Base-by-base conservation (phyloP, 805 yeast genomes). In the Yarrowia deformans region DNA sequence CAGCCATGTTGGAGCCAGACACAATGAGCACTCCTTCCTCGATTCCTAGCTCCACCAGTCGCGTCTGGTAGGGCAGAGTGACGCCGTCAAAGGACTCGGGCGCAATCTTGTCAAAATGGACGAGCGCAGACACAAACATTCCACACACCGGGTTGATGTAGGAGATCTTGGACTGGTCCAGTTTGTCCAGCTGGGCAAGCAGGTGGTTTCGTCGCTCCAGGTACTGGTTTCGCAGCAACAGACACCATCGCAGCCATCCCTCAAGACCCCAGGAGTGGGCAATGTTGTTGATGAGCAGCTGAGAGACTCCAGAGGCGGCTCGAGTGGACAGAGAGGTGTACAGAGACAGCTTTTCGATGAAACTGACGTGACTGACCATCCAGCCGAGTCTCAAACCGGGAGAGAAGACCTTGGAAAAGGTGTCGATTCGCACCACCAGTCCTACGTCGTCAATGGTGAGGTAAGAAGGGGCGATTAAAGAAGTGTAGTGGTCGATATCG, bases 361-460 rank as follows among this genome's bases (percentile, higher is more conserved):
- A 81, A 1, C 72, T 72, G 32, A 82, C 81, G 77, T 90, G 91
- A 34, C 87, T 91, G 12, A 88, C 86, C 70, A 90, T 81, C 87
- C 91, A 88, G 13, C 95, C 93, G 56, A 88, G 77, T 75, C 96
- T 83, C 42, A 86, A 77, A 67, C 96, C 97, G 2, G 96, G 96
- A 16, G 91, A 92, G 69, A 90, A 79, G 64, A 88, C 88, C 78
- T 90, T 90, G 50, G 94, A 90, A 75, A 90, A 88, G 6, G 94
- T 88, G 73, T 90, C 96, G 70, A 90, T 82, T 72, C 96, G 82
- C 58, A 90, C 76, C 16, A 91, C 95, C 72, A 95, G 83, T 61
- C 96, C 96, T 68, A 89, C 93, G 29, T 81, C 81, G 78, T 91
- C 97, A 68, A 89, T 75, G n/a, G 87, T 83, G 52, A 90, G 77